phyloP scores from a whole-genome alignment of 306 rosid species.

The Fragaria vesca region DNA sequence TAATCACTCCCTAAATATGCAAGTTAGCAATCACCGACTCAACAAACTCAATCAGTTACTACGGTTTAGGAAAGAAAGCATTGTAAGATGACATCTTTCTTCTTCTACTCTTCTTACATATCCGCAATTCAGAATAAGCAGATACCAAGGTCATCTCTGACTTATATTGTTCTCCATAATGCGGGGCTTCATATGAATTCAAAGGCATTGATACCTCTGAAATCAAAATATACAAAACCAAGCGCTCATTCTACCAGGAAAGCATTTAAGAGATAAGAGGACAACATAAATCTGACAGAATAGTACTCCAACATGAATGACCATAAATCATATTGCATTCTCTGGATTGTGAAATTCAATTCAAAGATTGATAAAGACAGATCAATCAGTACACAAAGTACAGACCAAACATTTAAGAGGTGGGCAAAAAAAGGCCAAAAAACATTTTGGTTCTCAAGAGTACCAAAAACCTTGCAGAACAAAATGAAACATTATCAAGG shows the following conservation, averaged over 20 bases:
- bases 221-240: background rate
- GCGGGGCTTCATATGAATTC: slow-evolving; percentile 4
- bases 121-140: background rate
- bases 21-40: background rate
- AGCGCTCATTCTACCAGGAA: background rate
- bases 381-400: slow-evolving; percentile 1
- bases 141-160: background rate
- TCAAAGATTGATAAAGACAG: background rate
- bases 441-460: background rate
- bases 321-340: background rate
- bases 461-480: background rate
- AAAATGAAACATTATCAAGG: background rate
- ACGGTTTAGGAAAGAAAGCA: background rate
- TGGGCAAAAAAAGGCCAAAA: background rate
- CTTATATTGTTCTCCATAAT: background rate
- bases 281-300: background rate
- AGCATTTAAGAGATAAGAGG: background rate
- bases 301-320: background rate
- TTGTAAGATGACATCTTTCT: background rate
- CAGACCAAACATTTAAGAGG: background rate
- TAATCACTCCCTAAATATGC: background rate
- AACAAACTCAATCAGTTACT: background rate
- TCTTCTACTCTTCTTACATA: background rate
- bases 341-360: background rate
- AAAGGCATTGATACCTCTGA: background rate